Evolutionary conservation across 805 yeast genomes (phyloP), one percentile per base, ranked within the genome.

Genomic region (Metschnikowia dekortorum): DNA sequence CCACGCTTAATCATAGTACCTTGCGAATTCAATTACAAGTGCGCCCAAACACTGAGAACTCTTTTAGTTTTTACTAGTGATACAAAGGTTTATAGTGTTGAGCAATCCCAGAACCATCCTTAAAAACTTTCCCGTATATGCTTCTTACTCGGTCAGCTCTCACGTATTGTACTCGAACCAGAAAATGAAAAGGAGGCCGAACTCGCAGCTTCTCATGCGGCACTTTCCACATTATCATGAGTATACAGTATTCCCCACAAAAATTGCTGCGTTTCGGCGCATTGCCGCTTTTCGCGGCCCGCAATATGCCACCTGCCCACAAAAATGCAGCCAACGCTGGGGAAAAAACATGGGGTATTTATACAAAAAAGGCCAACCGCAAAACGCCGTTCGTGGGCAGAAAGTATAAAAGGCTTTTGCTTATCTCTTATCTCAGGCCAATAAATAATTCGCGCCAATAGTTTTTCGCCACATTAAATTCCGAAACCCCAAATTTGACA

Each of bases 351-450:
- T 34, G 46, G 46, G 46, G 46, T 44, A 44, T 11, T 44, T 44
- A 43, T 36, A 34, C 26, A 28, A 44, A 35, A 28, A 16, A 14
- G 46, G 39, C 26, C 14, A 14, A 44, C 44, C 32, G 34, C 29
- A 39, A 46, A 49, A 49, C 42, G 52, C 52, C 52, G 52, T 46
- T n/a, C 43, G 26, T 14, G n/a, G 16, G 2, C 14, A 7, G 30
- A 18, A n/a, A 13, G 9, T 45, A 46, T 39, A 46, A 14, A 46
- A 46, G 44, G 28, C 26, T 32, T 32, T 33, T 39, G 32, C 22
- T 26, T 39, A 31, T 36, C 48, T 28, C 43, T 41, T 50, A 47
- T 47, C 50, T 16, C 44, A 33, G 36, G 47, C 52, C 52, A 50
- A 50, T 50, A 41, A 29, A 38, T 35, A 8, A 22, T 14, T 39